phyloP scores from a whole-genome alignment of 805 yeast species.

The Myxozyma sirexii region DNA sequence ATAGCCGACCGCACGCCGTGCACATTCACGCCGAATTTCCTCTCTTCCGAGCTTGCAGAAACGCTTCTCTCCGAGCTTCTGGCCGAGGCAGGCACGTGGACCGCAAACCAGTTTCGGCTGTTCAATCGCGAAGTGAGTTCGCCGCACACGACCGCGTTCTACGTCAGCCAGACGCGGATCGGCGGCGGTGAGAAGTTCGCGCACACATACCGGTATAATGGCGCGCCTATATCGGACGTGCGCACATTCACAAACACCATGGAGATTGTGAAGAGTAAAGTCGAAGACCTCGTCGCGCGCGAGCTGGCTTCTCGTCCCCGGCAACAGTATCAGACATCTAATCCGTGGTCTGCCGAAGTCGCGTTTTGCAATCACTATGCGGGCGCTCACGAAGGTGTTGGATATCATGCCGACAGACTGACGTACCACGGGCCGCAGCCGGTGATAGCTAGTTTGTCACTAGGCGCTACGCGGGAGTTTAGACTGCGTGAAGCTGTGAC shows the following conservation, averaged over 20 bases:
- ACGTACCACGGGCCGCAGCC: slow-evolving; percentile 75
- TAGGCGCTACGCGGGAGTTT: slow-evolving; percentile 71
- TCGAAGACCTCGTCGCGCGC: slow-evolving; percentile 48
- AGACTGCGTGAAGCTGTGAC: slow-evolving; percentile 22
- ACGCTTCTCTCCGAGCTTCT: slow-evolving; percentile 49
- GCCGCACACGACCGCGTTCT: slow-evolving; percentile 54
- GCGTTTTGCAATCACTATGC: slow-evolving; percentile 62
- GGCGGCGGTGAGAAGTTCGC: slow-evolving; percentile 28
- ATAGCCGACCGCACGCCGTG: slow-evolving; percentile 52
- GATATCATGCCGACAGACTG: slow-evolving; percentile 76
- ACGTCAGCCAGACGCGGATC: slow-evolving; percentile 37
- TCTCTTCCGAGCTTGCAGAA: slow-evolving; percentile 56
- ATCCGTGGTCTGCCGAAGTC: slow-evolving; percentile 56
- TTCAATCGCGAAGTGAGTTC: slow-evolving; percentile 66
- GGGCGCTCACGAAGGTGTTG: slow-evolving; percentile 54
- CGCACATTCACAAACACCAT: slow-evolving; percentile 48
- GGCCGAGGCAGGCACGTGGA: slow-evolving; percentile 48
- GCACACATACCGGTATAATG: slow-evolving; percentile 45
- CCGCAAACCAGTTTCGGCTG: slow-evolving; percentile 54
- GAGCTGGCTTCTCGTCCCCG: slow-evolving; percentile 43
- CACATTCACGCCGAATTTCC: slow-evolving; percentile 53
- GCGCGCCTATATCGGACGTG: slow-evolving; percentile 42
- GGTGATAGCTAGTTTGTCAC: slow-evolving; percentile 63
- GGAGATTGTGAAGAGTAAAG: slow-evolving; percentile 45
- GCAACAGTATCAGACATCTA: slow-evolving; percentile 46